Conservation (phyloP, 2,329 filamentous ascomycete genomes). For the Aspergillus ruber region DNA sequence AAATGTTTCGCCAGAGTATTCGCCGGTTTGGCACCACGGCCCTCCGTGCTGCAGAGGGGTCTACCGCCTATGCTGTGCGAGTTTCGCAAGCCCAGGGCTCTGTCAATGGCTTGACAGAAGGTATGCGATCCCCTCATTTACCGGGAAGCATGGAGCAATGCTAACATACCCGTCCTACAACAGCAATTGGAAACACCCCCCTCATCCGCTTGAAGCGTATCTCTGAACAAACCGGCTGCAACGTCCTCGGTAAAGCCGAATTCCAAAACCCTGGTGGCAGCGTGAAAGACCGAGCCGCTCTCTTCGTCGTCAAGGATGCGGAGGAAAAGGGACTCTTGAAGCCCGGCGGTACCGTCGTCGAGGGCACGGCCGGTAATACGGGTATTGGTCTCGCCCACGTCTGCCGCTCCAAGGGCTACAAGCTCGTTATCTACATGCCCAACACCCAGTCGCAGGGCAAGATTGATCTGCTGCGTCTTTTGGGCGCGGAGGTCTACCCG, state of each 20-base stretch:
- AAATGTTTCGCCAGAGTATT: slow-evolving; percentile 64
- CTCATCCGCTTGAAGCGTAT: slow-evolving; percentile 84
- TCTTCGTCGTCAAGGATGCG: slow-evolving; percentile 89
- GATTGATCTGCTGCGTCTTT: slow-evolving; percentile 81
- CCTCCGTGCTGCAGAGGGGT: slow-evolving; percentile 47
- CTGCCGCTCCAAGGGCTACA: slow-evolving; percentile 85
- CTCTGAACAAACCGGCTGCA: slow-evolving; percentile 86
- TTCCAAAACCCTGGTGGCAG: slow-evolving; percentile 98
- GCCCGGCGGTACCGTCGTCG: slow-evolving; percentile 87
- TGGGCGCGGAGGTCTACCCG: slow-evolving; percentile 92
- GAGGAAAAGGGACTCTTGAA: slow-evolving; percentile 78
- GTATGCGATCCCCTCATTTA: slow-evolving; percentile 43
- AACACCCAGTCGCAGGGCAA: slow-evolving; percentile 98
- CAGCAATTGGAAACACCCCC: slow-evolving; percentile 95
- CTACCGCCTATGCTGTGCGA: slow-evolving; percentile 57
- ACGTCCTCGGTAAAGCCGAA: slow-evolving; percentile 92
- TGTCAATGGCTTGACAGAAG: slow-evolving; percentile 72
- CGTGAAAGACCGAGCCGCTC: slow-evolving; percentile 91
- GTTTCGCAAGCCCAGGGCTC: slow-evolving; percentile 76
- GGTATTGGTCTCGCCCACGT: slow-evolving; percentile 97
- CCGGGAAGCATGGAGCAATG: neutral
- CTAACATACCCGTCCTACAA: slow-evolving; percentile 3
- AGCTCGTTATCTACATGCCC: slow-evolving; percentile 98
- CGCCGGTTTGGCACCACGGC: slow-evolving; percentile 62
- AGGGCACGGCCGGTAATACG: slow-evolving; percentile 96